Base-by-base conservation (phyloP, 805 yeast genomes). In the Candida germanica region DNA sequence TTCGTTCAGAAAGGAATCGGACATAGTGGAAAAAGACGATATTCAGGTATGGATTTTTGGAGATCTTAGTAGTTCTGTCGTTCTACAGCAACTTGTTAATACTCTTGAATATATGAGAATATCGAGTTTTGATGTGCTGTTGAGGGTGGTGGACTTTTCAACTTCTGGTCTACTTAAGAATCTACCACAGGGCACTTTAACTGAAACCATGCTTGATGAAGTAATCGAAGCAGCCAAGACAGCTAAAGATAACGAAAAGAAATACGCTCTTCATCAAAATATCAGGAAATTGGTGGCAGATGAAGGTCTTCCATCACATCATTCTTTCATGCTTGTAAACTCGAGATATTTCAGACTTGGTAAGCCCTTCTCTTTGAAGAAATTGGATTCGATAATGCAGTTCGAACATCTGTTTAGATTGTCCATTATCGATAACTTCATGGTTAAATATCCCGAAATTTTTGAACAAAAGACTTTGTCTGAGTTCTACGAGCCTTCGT, bases 41-140 rank as follows among this genome's bases (percentile, higher is more conserved):
- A 22, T 35, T 9, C 29, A 28, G 9, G 4, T 47, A 6, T 79
- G 87, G 57, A 45, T 83, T 8, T 64, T 79, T 35, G 93, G 86
- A 24, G 76, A 80, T 47, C 71, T 81, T 38, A 58, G 63, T 18
- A 49, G 20, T 11, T 8, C 17, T 65, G 2, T 20, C 44, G 26
- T 29, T 5, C 5, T 34, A 4, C 24, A 2, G 29, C 50, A 4
- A 60, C 49, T 83, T 7, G 34, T 55, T 14, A 61, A 61, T 21
- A 41, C 71, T 0, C 43, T 71, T 22, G 44, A 55, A 26, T 41
- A 51, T 35, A 33, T 56, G 47, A 31, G 48, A 31, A 20, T 46
- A 7, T 44, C 57, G 12, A 47, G 50, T 11, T 38, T 44, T 11
- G 64, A 68, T 11, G 44, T 72, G 2, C 76, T 69, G 39, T 43